Evolutionary conservation across 768 basidiomycete species (phyloP), one percentile per base, ranked within the genome.

Genomic region (Lactifluus hygrophoroides): DNA sequence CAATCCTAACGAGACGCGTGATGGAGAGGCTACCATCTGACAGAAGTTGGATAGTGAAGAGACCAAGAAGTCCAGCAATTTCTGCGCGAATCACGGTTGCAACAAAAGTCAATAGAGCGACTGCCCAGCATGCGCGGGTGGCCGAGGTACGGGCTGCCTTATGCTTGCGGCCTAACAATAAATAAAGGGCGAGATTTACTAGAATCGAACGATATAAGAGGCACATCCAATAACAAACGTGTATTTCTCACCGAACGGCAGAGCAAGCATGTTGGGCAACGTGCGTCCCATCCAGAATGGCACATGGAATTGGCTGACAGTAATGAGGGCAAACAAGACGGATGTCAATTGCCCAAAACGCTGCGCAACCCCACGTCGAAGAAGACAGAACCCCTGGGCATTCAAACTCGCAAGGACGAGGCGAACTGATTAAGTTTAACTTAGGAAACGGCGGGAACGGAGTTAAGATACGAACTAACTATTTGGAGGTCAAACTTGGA

Each of bases 221-320:
- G 54, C 27, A 16, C n/a, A 3, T 50, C 34, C 16, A 40, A n/a
- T 45, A 32, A 51, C 17, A 2, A 30, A 4, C 3, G 27, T 51
- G 40, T 27, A 35, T 46, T n/a, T 62, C 72, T 23, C 61, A 94
- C 93, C 89, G 45, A 85, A 82, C 2, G 88, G 74, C 17, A 94
- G 72, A 3, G 93, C 93, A 61, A 94, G 84, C 85, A 93, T 95
- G 69, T 98, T 99, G 1, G 96, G 95, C 7, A 98, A 71, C 0
- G 95, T 96, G 54, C 96, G 74, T 2, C 93, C 85, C 77, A 93
- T 90, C 86, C 92, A 98, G 69, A 91, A 99, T 7, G 85, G 85
- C 5, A 94, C 68, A 68, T 98, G 96, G 67, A 96, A 98, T 67
- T 95, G 93, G 0, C 86, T 82, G 63, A 82, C 77, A 3, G 83